phyloP scores from a whole-genome alignment of 2,329 filamentous ascomycete genomes.

The Rosellinia necatrix region DNA sequence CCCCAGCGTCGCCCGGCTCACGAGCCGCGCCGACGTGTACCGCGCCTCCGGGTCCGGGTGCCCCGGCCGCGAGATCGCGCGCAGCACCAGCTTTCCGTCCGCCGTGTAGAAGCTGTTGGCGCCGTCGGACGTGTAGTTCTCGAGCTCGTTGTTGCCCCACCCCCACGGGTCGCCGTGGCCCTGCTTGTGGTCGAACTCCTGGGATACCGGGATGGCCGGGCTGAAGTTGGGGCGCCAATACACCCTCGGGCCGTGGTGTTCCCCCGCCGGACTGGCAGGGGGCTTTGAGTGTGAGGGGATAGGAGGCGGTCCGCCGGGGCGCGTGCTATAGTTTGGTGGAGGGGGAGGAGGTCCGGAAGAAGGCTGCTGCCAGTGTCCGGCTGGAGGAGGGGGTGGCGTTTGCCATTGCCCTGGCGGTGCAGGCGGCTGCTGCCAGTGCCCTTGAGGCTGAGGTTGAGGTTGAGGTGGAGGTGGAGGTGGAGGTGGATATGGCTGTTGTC shows the following conservation, averaged over 20 bases:
- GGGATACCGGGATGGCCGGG: slow-evolving; percentile 50
- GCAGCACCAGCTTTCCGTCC: slow-evolving; percentile 56
- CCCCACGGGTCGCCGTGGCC: slow-evolving; percentile 58
- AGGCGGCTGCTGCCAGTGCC: slow-evolving; percentile 21
- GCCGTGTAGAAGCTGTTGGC: slow-evolving; percentile 60
- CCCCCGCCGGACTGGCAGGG: slow-evolving; percentile 1
- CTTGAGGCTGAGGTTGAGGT: slow-evolving; percentile 21
- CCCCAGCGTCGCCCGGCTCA: slow-evolving; percentile 55
- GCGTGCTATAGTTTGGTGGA: slow-evolving; percentile 27
- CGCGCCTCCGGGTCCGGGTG: slow-evolving; percentile 45
- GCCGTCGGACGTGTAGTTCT: slow-evolving; percentile 57
- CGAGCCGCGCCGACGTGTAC: slow-evolving; percentile 61
- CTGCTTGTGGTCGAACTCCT: slow-evolving; percentile 59
- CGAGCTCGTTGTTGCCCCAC: slow-evolving; percentile 65
- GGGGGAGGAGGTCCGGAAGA: slow-evolving; percentile 11
- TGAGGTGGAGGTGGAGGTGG: too few species aligned
- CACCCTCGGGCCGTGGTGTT: slow-evolving; percentile 21
- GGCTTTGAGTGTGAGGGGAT: slow-evolving; percentile 32
- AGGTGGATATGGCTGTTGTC: slow-evolving; percentile 29
- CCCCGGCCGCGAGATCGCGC: slow-evolving; percentile 50
- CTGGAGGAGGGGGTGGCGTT: slow-evolving; percentile 16
- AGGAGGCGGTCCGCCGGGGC: slow-evolving; percentile 29
- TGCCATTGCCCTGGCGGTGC: slow-evolving; percentile 24
- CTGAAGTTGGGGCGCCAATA: slow-evolving; percentile 61
- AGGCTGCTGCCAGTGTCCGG: slow-evolving; percentile 21